Evolutionary conservation across 2,329 filamentous ascomycete species (phyloP).

Genomic region (Pseudocercospora pini-densiflorae): DNA sequence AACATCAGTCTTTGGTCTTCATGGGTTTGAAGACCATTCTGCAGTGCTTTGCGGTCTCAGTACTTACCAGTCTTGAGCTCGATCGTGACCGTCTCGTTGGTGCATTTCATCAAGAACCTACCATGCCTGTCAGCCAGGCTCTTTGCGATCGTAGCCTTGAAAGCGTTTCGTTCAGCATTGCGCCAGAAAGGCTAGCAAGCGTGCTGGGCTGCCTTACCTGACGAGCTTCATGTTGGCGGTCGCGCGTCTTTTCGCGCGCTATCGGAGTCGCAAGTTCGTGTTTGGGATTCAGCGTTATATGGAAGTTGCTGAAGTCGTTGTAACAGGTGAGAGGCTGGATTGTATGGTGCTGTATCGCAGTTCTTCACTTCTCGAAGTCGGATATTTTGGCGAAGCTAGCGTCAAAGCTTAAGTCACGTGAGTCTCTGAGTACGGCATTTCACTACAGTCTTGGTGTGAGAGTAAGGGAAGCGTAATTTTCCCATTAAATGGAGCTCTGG

Average conservation of each 20-base stretch:
- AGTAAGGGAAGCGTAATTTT: neutral
- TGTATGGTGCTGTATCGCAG: neutral
- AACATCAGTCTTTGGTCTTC: neutral
- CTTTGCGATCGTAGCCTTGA: conserved; percentile 46
- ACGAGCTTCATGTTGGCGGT: conserved; percentile 87
- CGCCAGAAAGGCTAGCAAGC: conserved; percentile 37
- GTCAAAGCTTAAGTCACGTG: neutral
- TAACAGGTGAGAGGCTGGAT: neutral
- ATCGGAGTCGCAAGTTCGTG: neutral
- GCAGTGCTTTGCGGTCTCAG: neutral
- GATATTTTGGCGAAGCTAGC: neutral
- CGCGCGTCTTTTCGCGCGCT: conserved; percentile 18
- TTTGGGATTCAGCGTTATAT: neutral
- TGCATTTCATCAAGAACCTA: conserved; percentile 99
- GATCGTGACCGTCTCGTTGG: conserved; percentile 97
- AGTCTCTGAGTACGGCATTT: neutral
- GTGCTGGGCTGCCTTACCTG: conserved; percentile 66
- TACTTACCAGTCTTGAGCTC: conserved; percentile 94
- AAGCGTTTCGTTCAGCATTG: conserved; percentile 52
- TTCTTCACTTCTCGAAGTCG: conserved; percentile 1
- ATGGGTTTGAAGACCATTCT: neutral
- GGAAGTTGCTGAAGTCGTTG: neutral
- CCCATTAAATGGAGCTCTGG: neutral
- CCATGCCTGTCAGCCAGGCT: conserved; percentile 41
- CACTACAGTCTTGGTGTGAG: neutral